phyloP scores from a whole-genome alignment of 768 basidiomycete species.

The Megacollybia marginata region DNA sequence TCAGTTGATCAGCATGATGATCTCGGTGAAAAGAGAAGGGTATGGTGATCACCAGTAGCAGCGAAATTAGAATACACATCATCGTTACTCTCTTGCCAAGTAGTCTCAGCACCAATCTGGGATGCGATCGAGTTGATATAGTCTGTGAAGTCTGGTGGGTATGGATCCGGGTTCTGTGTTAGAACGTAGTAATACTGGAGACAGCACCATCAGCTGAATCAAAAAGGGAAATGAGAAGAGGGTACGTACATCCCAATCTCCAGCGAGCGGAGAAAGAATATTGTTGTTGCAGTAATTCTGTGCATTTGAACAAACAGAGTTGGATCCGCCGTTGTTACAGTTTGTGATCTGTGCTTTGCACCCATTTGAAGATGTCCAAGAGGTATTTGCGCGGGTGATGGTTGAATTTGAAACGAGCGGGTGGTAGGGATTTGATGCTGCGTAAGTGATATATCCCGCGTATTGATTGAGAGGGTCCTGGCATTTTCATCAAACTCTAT shows the following conservation, averaged over 20 bases:
- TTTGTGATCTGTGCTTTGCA: conserved; percentile 45
- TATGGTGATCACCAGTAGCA: conserved; percentile 28
- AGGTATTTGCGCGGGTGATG: conserved; percentile 32
- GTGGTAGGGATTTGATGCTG: conserved; percentile 49
- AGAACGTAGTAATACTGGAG: conserved; percentile 50
- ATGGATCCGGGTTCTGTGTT: conserved; percentile 36
- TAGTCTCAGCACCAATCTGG: conserved; percentile 37
- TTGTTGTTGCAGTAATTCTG: conserved; percentile 53
- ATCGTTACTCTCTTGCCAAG: conserved; percentile 33
- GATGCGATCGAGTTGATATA: conserved; percentile 22
- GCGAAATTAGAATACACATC: conserved; percentile 44
- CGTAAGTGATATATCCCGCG: conserved; percentile 50
- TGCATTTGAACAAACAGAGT: conserved; percentile 46
- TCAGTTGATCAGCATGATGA: not conserved
- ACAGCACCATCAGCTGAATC: conserved; percentile 9
- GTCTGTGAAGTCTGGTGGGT: conserved; percentile 36
- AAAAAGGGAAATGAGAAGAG: not conserved
- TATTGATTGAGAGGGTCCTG: conserved; percentile 45
- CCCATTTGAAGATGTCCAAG: conserved; percentile 35
- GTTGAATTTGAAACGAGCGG: conserved; percentile 37
- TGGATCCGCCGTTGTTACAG: conserved; percentile 41
- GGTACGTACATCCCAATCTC: conserved; percentile 42
- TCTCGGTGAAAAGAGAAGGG: conserved; percentile 7
- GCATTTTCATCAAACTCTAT: not conserved
- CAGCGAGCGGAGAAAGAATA: conserved; percentile 46